These are phyloP conservation scores for Cladophialophora carrionii DNA, from an alignment of 2,329 filamentous ascomycete genomes.

Conservation along the genomic window DNA sequence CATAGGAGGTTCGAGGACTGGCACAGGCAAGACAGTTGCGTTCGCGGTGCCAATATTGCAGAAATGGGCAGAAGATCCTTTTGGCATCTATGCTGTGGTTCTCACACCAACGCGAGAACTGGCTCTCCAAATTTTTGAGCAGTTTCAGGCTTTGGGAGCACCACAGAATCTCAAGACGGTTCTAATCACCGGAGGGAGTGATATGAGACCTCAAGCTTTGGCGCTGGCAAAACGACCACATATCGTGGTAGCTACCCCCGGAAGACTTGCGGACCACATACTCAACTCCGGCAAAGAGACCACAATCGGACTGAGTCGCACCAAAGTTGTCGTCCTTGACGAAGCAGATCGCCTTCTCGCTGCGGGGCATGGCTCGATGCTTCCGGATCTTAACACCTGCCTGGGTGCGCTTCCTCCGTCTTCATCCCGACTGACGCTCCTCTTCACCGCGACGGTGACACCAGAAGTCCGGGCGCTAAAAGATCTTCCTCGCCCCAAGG, in stretches of 20 bases:
- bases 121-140: constrained; percentile 93
- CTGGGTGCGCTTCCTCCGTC: constrained; percentile 78
- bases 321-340: constrained; percentile 86
- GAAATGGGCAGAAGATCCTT: constrained; percentile 88
- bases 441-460: constrained; percentile 96
- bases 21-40: constrained; percentile 95
- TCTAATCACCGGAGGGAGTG: constrained; percentile 87
- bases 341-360: constrained; percentile 89
- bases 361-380: constrained; percentile 78
- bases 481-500: constrained; percentile 69
- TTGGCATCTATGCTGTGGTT: constrained; percentile 85
- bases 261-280: constrained; percentile 91
- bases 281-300: constrained; percentile 89
- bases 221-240: constrained; percentile 81
- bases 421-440: constrained; percentile 79
- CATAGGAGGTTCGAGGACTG: constrained; percentile 91
- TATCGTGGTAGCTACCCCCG: constrained; percentile 91
- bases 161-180: constrained; percentile 84
- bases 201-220: constrained; percentile 90
- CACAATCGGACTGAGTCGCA: constrained; percentile 75
- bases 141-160: constrained; percentile 89
- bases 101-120: constrained; percentile 90
- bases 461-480: constrained; percentile 87
- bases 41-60: constrained; percentile 95
- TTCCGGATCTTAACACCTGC: constrained; percentile 91